Base-by-base conservation (phyloP, 305 asterid genomes). In the Fraxinus ornus region DNA sequence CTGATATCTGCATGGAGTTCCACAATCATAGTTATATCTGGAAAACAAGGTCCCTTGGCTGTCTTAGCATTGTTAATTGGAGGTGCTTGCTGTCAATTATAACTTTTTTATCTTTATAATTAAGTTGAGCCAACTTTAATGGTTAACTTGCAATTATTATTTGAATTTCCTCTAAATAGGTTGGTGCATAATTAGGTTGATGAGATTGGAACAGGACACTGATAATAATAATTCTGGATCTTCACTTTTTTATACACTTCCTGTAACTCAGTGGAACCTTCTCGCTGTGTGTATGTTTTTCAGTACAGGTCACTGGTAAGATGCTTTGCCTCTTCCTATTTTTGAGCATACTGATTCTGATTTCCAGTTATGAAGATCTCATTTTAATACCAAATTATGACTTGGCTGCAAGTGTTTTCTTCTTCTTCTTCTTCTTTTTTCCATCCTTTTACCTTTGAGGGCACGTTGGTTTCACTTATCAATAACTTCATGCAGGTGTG, bases 231-330 rank as follows among this genome's bases (percentile, higher is more conserved):
- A 2, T 84, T 78, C 83, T 47, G 86, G 76, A 81, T 83, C 89
- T 83, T 91, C 96, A 70, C 86, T 85, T 79, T 90, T 86, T 32
- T 91, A 86, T 79, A 89, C 91, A 81, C 91, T 90, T 82, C 92
- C 97, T 36, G 94, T 93, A 55, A 89, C 89, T 60, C 97, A 94
- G 83, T 93, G 98, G 97, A 93, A 90, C 89, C 94, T 95, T 87
- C 85, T 95, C 75, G 93, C 97, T 9, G 91, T 92, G 79, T 90
- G 94, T 84, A 89, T 93, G 87, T 94, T 95, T 90, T 95, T 95
- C 94, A 87, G 95, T 88, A 89, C 98, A 5, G 99, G 98, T 80
- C 99, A 95, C 78, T 95, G 99, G 99, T 93, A 89, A 88, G 92
- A 76, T 79, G 32, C 78, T 80, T 76, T 49, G 36, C 35, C 66